Percentiles rank a stretch among this genome's conserved stretches.
phyloP scores from a whole-genome alignment of 2,329 filamentous ascomycete genomes.

The Aspergillus candidus region DNA sequence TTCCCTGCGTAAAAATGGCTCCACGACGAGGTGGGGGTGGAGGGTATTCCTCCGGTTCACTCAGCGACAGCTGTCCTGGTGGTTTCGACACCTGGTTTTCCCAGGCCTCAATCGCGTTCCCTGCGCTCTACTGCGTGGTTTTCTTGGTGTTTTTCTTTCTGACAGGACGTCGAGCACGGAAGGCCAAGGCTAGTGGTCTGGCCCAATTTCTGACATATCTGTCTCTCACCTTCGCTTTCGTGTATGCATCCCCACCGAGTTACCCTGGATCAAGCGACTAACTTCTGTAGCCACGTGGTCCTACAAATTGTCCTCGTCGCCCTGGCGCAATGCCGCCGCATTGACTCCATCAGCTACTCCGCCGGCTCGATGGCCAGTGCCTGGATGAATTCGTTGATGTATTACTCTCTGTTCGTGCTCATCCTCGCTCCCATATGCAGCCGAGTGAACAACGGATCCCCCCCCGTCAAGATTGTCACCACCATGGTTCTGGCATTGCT shows the following conservation, averaged over 20 bases:
- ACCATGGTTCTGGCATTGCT: conserved; percentile 1
- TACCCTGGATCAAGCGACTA: no score
- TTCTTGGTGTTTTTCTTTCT: conserved; percentile 5
- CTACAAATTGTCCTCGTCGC: no score
- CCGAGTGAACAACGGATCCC: conserved; percentile 6
- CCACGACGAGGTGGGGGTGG: conserved; percentile 1
- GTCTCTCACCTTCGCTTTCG: background rate
- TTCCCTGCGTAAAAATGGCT: background rate
- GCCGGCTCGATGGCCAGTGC: background rate
- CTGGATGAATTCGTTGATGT: conserved; percentile 5
- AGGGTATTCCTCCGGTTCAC: background rate
- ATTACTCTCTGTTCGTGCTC: conserved; percentile 4
- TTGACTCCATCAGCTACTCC: background rate
- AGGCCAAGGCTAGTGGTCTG: conserved; percentile 1
- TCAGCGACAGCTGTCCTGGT: background rate
- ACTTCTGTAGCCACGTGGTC: no score
- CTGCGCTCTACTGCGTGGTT: conserved; percentile 11
- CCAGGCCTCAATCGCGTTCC: conserved; percentile 8
- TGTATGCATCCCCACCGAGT: no score
- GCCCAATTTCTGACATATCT: conserved; percentile 5
- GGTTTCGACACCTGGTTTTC: background rate
- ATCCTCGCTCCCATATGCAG: conserved; percentile 13
- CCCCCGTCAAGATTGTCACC: background rate
- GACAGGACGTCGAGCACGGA: background rate
- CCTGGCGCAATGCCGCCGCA: conserved; percentile 1